A percentile compares a stretch with the other conserved stretches of the same genome.
Evolutionary conservation across 139 green algal genomes (phyloP).

Genomic region (Micractinium sp.): DNA sequence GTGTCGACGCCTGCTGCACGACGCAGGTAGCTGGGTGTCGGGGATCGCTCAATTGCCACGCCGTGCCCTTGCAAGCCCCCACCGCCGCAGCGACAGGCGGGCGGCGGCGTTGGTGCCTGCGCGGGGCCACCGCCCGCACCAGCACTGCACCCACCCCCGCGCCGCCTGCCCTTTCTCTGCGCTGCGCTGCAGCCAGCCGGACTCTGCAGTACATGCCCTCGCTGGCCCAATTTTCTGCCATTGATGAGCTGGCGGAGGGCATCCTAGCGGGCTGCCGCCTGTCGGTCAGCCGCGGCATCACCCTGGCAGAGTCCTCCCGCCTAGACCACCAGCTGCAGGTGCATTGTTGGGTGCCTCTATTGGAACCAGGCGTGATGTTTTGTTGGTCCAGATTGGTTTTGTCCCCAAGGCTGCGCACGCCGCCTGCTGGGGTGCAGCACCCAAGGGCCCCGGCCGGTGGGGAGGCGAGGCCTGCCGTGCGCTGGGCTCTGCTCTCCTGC

Average conservation of each 20-base stretch:
- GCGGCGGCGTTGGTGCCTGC: background rate
- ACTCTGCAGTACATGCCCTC: constrained; percentile 22
- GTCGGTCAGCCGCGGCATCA: constrained; percentile 54
- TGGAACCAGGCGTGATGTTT: too few relatives aligned
- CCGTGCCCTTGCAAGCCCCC: background rate
- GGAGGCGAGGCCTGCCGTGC: too few relatives aligned
- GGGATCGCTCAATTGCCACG: too few relatives aligned
- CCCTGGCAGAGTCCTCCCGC: constrained; percentile 56
- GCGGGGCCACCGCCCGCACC: too few relatives aligned
- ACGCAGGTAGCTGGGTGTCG: background rate
- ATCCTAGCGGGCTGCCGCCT: constrained; percentile 38
- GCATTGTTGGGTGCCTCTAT: background rate
- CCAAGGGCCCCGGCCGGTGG: too few relatives aligned
- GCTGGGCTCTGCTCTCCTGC: too few relatives aligned
- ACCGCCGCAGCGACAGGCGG: too few relatives aligned
- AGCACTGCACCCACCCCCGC: too few relatives aligned
- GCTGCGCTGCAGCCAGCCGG: background rate
- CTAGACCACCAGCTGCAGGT: constrained; percentile 43
- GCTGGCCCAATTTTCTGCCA: constrained; percentile 17
- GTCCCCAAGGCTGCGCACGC: too few relatives aligned
- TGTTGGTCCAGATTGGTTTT: too few relatives aligned
- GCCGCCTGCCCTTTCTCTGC: background rate
- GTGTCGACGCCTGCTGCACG: background rate
- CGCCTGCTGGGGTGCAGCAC: too few relatives aligned
- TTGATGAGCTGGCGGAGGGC: constrained; percentile 42